These are phyloP conservation scores for Rhodocollybia butyracea DNA, from an alignment of 768 basidiomycete species.

Conservation along the genomic window DNA sequence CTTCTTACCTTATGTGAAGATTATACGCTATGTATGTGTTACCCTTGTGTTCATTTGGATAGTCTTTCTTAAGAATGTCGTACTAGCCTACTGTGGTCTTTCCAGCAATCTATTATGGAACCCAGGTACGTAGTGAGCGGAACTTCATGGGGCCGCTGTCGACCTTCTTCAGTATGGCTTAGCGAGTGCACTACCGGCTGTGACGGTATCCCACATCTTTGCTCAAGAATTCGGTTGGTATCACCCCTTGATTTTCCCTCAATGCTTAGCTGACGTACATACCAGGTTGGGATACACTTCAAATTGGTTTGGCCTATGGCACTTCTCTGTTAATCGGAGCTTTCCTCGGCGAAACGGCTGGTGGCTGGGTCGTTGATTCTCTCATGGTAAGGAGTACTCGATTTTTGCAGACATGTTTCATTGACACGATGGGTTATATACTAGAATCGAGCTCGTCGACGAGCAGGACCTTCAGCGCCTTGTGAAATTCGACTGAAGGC, in stretches of 20 bases:
- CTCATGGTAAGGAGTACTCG: slow-evolving; percentile 4
- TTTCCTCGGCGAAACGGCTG: slow-evolving; percentile 5
- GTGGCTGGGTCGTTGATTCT: slow-evolving; percentile 3
- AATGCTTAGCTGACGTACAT: no score
- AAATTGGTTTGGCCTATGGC: slow-evolving; percentile 4
- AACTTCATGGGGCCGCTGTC: neutral
- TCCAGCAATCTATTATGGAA: slow-evolving; percentile 1
- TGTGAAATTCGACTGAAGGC: slow-evolving; percentile 5
- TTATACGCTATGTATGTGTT: slow-evolving; percentile 6
- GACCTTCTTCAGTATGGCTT: neutral
- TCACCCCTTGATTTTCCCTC: no score
- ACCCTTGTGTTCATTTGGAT: neutral
- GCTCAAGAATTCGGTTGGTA: slow-evolving; percentile 1
- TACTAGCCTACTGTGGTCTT: neutral
- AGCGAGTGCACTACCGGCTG: slow-evolving; percentile 1
- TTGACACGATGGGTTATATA: no score
- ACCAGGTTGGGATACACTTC: neutral
- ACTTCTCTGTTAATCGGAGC: neutral
- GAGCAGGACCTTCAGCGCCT: neutral
- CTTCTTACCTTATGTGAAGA: slow-evolving; percentile 4
- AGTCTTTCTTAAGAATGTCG: neutral
- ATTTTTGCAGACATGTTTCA: neutral
- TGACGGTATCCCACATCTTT: slow-evolving; percentile 6
- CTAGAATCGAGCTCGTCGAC: slow-evolving; percentile 3
- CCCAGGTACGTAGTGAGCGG: neutral